Evolutionary conservation across 371 early-diverging fungal species (phyloP).

Genomic region (Rhizopus delemar): DNA sequence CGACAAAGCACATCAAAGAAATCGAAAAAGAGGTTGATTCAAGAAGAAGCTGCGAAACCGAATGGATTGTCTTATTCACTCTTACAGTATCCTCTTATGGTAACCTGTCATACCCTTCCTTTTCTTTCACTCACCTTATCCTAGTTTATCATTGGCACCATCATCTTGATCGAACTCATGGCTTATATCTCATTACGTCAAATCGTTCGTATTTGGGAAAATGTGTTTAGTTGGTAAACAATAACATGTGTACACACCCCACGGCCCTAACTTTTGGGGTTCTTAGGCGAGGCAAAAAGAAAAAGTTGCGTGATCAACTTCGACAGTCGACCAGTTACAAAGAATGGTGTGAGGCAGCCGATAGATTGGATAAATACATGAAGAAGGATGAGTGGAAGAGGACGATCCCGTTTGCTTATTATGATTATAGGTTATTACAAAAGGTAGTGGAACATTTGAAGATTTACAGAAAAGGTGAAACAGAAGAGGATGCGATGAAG

Average conservation of each 20-base stretch:
- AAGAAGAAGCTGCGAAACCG: conserved; percentile 40
- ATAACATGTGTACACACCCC: background rate
- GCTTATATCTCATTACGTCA: conserved; percentile 70
- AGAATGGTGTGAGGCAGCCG: conserved; percentile 74
- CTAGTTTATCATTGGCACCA: conserved; percentile 60
- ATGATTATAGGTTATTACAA: conserved; percentile 69
- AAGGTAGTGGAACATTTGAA: conserved; percentile 60
- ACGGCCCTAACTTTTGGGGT: background rate
- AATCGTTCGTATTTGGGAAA: conserved; percentile 76
- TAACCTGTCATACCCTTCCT: conserved; percentile 27
- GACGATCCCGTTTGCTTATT: conserved; percentile 61
- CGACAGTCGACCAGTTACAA: conserved; percentile 58
- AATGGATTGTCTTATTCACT: conserved; percentile 55
- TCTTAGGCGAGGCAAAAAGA: conserved; percentile 60
- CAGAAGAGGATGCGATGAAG: conserved; percentile 35
- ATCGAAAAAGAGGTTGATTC: conserved; percentile 30
- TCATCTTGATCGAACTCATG: conserved; percentile 69
- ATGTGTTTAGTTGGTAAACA: conserved; percentile 64
- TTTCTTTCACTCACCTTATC: background rate
- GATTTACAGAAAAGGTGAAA: conserved; percentile 34
- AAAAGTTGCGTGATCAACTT: conserved; percentile 51
- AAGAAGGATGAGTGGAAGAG: conserved; percentile 75
- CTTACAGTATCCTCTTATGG: conserved; percentile 64
- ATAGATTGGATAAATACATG: conserved; percentile 70
- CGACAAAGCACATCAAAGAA: conserved; percentile 10